A percentile compares a stretch with the other conserved stretches of the same genome.
Conservation (phyloP, 2,329 filamentous ascomycete species). For the Colletotrichum somersetense region DNA sequence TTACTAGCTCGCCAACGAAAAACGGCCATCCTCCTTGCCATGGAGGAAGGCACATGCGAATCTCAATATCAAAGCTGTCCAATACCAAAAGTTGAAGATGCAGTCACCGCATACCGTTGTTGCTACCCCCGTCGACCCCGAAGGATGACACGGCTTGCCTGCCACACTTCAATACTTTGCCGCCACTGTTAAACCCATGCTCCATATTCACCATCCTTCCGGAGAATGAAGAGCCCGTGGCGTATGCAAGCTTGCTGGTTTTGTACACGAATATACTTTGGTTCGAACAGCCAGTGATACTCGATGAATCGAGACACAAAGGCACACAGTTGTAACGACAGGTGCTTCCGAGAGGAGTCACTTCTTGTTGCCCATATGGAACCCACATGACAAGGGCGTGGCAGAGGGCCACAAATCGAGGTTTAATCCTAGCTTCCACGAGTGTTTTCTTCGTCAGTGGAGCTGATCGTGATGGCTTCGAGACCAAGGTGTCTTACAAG, state of each 20-base stretch:
- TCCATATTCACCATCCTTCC: constrained; percentile 4
- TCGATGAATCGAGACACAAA: constrained; percentile 16
- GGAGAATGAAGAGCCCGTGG: constrained; percentile 37
- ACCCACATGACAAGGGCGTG: constrained; percentile 34
- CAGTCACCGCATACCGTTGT: constrained; percentile 33
- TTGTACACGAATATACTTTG: constrained; percentile 1
- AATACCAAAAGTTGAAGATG: background rate
- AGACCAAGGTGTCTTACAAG: background rate
- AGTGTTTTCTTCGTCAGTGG: background rate
- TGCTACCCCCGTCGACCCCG: constrained; percentile 14
- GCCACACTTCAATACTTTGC: constrained; percentile 44
- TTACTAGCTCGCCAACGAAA: background rate
- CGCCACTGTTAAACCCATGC: constrained; percentile 45
- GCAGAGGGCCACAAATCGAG: constrained; percentile 13
- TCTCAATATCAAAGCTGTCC: constrained; percentile 9
- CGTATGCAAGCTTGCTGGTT: constrained; percentile 33
- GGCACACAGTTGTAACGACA: constrained; percentile 29
- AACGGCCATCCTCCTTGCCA: background rate
- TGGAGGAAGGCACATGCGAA: constrained; percentile 1
- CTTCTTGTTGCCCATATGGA: constrained; percentile 11
- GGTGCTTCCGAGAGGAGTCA: background rate
- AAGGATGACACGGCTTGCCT: constrained; percentile 29
- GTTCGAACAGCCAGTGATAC: constrained; percentile 6
- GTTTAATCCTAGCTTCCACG: constrained; percentile 27
- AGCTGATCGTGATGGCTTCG: background rate